Conservation (phyloP, 768 basidiomycete genomes). For the Russula foetens region DNA sequence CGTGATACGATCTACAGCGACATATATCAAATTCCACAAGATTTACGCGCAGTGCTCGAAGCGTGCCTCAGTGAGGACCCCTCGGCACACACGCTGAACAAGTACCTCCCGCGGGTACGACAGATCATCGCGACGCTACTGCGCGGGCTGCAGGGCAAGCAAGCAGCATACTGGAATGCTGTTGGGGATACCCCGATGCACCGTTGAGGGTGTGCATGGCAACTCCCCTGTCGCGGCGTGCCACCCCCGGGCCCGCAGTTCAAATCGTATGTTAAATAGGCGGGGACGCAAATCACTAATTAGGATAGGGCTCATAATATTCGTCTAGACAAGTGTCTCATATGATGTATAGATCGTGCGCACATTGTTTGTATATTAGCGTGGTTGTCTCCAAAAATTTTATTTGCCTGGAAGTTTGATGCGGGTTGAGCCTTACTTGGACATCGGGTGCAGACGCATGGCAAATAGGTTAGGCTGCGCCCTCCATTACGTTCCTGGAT, state of each 20-base stretch:
- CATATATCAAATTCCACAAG: conserved; percentile 31
- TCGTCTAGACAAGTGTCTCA: neutral
- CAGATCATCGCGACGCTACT: conserved; percentile 32
- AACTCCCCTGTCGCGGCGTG: neutral
- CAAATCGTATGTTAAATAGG: neutral
- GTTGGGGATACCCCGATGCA: conserved; percentile 6
- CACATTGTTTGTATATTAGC: neutral
- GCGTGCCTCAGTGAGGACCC: conserved; percentile 37
- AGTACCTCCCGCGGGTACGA: conserved; percentile 33
- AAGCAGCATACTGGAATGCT: conserved; percentile 32
- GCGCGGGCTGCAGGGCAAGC: conserved; percentile 35
- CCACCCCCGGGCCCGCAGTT: neutral
- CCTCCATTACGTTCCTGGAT: conserved; percentile 11
- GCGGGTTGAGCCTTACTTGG: neutral
- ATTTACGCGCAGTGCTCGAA: conserved; percentile 34
- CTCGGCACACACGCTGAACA: conserved; percentile 28
- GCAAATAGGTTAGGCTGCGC: neutral
- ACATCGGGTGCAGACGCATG: neutral
- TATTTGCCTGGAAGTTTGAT: neutral
- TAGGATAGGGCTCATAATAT: neutral
- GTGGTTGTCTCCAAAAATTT: neutral
- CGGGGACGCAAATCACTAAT: neutral
- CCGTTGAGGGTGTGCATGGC: neutral
- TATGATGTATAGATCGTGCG: neutral
- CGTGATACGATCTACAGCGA: conserved; percentile 27